phyloP scores from a whole-genome alignment of 176 grass and related monocot species.

The Lolium multiflorum region DNA sequence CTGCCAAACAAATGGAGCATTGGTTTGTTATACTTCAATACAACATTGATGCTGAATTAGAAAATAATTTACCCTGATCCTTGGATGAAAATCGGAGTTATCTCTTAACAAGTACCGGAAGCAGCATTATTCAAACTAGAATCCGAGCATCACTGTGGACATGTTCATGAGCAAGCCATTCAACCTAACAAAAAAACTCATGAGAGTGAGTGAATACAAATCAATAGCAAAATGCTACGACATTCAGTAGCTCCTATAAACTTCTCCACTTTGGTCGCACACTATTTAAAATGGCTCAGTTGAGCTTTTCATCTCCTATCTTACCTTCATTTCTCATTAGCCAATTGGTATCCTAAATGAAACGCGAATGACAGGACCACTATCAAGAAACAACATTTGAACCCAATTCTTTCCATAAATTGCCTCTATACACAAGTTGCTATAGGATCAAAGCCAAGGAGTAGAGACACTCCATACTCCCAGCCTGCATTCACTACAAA shows the following conservation, averaged over 20 bases:
- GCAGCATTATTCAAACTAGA: constrained; percentile 96
- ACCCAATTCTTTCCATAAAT: constrained; percentile 10
- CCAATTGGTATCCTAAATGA: background rate
- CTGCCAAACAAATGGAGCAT: constrained; percentile 13
- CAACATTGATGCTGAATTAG: constrained; percentile 32
- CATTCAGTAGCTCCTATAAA: background rate
- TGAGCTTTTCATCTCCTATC: background rate
- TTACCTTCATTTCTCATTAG: constrained; percentile 18
- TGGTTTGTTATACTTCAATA: constrained; percentile 9
- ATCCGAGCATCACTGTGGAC: constrained; percentile 66
- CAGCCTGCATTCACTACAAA: constrained; percentile 5
- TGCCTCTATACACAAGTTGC: background rate
- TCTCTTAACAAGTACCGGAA: constrained; percentile 90
- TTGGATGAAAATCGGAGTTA: constrained; percentile 84
- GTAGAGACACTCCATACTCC: background rate
- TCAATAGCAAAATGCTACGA: constrained; percentile 14
- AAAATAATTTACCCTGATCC: constrained; percentile 70
- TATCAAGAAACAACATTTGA: background rate
- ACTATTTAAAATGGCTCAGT: constrained; percentile 13
- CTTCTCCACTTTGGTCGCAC: background rate
- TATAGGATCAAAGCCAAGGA: background rate
- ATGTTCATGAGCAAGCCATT: constrained; percentile 73
- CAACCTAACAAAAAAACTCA: constrained; percentile 67
- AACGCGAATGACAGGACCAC: constrained; percentile 1
- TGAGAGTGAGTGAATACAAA: constrained; percentile 23